phyloP scores from a whole-genome alignment of 2,329 filamentous ascomycete species.

The Bipolaris oryzae region DNA sequence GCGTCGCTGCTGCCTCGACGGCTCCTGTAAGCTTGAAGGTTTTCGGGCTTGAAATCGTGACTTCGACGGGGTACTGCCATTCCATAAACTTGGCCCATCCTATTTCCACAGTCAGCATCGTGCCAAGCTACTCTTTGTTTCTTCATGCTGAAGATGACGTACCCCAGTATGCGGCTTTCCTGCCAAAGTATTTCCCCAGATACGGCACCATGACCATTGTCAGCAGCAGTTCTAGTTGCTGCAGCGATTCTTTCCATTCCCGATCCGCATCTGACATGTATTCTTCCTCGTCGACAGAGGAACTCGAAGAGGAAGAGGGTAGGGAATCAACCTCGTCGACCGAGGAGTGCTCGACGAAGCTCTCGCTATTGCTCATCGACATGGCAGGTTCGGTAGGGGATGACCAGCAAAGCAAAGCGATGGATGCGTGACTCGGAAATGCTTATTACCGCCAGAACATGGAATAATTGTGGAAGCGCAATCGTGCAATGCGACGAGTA shows the following conservation, averaged over 20 bases:
- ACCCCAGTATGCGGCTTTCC: constrained; percentile 98
- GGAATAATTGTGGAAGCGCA: constrained; percentile 6
- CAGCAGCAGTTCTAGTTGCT: constrained; percentile 89
- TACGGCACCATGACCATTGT: constrained; percentile 96
- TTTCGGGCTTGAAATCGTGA: constrained; percentile 58
- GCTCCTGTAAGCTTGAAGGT: constrained; percentile 55
- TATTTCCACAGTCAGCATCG: constrained; percentile 49
- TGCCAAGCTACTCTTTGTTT: background rate
- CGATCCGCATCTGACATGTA: constrained; percentile 81
- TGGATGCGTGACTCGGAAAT: background rate
- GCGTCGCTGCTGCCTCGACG: constrained; percentile 54
- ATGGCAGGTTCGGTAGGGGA: constrained; percentile 26
- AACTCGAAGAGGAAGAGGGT: constrained; percentile 58
- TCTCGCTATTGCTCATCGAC: constrained; percentile 46
- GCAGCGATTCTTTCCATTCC: constrained; percentile 93
- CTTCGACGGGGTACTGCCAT: constrained; percentile 86
- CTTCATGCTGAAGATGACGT: constrained; percentile 49
- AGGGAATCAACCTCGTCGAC: constrained; percentile 58
- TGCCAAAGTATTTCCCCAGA: constrained; percentile 90
- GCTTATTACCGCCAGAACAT: constrained; percentile 31
- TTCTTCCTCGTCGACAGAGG: constrained; percentile 62
- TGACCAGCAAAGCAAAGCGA: background rate
- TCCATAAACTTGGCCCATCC: constrained; percentile 94
- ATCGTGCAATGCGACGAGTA: constrained; percentile 6
- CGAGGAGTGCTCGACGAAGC: constrained; percentile 46